Percentiles rank a stretch among this genome's conserved stretches.
Conservation (phyloP, 2,329 filamentous ascomycete genomes). For the Alternaria arbusti region DNA sequence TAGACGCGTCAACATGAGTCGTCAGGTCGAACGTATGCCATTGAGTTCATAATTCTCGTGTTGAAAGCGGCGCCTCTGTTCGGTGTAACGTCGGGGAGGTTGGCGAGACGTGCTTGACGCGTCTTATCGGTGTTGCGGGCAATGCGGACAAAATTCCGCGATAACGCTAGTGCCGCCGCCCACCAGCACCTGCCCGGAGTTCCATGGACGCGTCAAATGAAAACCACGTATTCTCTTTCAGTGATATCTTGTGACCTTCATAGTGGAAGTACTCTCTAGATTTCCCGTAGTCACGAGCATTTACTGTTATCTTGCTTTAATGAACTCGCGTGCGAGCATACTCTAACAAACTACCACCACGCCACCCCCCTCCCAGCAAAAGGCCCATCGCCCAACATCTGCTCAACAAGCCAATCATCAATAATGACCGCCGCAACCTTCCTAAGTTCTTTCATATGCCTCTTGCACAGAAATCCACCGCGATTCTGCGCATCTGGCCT, state of each 20-base stretch:
- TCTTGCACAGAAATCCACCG: not conserved
- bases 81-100: not conserved
- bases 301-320: no score
- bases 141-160: not conserved
- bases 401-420: not conserved
- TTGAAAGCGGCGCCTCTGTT: not conserved
- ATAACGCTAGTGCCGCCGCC: not conserved
- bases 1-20: not conserved
- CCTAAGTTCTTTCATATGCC: not conserved
- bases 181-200: not conserved
- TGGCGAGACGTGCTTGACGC: not conserved
- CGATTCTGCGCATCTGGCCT: not conserved
- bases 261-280: not conserved
- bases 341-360: not conserved
- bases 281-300: no score
- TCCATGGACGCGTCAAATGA: not conserved
- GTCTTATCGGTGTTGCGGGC: not conserved
- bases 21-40: not conserved
- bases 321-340: not conserved
- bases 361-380: not conserved
- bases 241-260: rapidly evolving
- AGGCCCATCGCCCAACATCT: not conserved
- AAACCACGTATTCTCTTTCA: not conserved
- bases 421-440: not conserved
- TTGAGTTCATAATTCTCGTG: not conserved